These are phyloP conservation scores for Gillenia trifoliata DNA, from an alignment of 306 rosid species.

Conservation along the genomic window DNA sequence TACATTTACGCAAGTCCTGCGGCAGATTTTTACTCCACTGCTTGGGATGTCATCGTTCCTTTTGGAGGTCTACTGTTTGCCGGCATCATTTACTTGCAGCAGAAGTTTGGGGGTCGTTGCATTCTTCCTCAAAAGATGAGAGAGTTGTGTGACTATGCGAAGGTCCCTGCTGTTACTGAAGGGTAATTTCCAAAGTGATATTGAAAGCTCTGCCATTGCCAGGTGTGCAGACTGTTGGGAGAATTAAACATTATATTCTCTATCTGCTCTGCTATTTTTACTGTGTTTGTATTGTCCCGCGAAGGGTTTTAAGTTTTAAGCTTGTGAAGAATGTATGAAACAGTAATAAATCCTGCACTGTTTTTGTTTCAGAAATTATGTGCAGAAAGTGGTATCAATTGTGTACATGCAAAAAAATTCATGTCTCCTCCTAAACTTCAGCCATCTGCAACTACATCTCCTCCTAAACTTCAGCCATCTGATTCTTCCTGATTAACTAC, in stretches of 20 bases:
- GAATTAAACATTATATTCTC: not conserved
- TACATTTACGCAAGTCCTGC: constrained; percentile 39
- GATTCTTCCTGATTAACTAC: no score
- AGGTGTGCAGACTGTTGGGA: constrained; percentile 1
- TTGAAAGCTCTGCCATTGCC: not conserved
- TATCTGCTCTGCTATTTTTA: not conserved
- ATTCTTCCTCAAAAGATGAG: constrained; percentile 32
- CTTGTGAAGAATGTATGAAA: no score
- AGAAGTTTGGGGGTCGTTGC: constrained; percentile 33
- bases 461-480: no score
- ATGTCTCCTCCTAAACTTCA: no score
- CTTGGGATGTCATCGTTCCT: constrained; percentile 46
- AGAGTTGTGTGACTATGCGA: constrained; percentile 26
- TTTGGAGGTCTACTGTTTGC: constrained; percentile 38
- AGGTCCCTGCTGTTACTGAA: constrained; percentile 29
- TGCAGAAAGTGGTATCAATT: no score
- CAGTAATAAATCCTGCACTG: no score
- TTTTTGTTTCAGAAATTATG: no score
- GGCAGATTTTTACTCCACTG: constrained; percentile 39
- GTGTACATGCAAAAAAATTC: no score
- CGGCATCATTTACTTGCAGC: constrained; percentile 44
- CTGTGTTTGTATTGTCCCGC: not conserved
- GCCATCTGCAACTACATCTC: no score
- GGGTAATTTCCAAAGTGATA: constrained; percentile 9
- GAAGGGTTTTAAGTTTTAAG: not conserved